Evolutionary conservation across 106 monocot genomes (phyloP).

Genomic region (Posidonia australis): DNA sequence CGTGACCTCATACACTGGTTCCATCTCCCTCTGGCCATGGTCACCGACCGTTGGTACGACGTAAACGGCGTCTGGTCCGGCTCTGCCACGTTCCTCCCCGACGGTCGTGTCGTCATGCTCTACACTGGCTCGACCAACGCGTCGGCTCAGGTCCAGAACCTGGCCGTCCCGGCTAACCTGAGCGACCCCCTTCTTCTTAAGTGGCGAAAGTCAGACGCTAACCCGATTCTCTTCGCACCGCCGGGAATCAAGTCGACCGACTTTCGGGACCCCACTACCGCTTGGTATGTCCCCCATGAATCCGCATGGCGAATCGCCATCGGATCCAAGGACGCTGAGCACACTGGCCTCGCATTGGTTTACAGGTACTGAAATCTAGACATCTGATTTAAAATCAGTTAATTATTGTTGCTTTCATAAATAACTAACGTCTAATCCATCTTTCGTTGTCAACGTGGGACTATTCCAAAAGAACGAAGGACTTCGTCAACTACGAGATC

Average conservation of each 20-base stretch:
- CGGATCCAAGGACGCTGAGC: conserved; percentile 44
- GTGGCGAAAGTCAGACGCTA: conserved; percentile 47
- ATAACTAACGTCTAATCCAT: no score
- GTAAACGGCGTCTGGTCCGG: conserved; percentile 60
- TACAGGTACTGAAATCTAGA: background rate
- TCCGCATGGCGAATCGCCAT: conserved; percentile 46
- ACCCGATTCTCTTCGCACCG: conserved; percentile 51
- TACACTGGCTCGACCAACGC: conserved; percentile 61
- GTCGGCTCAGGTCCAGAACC: conserved; percentile 54
- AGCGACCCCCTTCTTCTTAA: conserved; percentile 39
- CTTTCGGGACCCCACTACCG: conserved; percentile 68
- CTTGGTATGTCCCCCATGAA: conserved; percentile 42
- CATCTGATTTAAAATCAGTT: no score
- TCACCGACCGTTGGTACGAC: conserved; percentile 65
- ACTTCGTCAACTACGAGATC: conserved; percentile 46
- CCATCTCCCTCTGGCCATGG: conserved; percentile 51
- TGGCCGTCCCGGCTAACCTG: conserved; percentile 38
- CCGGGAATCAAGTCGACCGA: conserved; percentile 35
- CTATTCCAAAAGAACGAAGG: conserved; percentile 44
- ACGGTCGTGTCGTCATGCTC: conserved; percentile 36
- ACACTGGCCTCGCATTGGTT: conserved; percentile 34
- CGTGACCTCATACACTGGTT: conserved; percentile 63
- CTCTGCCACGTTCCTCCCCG: conserved; percentile 48
- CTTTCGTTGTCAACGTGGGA: background rate
- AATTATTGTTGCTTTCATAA: no score